Conservation (phyloP, 306 rosid species). For the Acmispon strigosus region DNA sequence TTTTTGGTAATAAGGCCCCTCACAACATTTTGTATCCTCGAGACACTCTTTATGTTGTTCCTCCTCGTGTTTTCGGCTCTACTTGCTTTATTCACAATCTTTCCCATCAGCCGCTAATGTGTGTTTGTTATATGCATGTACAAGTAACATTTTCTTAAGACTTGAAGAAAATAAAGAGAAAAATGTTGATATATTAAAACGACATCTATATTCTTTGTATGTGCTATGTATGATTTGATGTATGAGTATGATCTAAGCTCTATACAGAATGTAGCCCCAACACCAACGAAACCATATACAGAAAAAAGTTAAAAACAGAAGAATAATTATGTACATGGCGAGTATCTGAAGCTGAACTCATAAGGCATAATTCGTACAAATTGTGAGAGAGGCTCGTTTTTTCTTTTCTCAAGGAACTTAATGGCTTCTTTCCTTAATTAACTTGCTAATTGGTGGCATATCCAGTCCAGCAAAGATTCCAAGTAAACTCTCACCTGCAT, state of each 20-base stretch:
- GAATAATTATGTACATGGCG: constrained; percentile 44
- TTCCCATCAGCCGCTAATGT: too few species aligned
- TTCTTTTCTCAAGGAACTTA: constrained; percentile 50
- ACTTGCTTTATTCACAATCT: too few species aligned
- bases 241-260: constrained; percentile 2
- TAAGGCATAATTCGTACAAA: constrained; percentile 74
- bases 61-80: too few species aligned
- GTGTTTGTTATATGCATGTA: too few species aligned
- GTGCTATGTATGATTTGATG: not conserved
- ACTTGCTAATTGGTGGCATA: constrained; percentile 83
- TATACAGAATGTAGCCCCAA: constrained; percentile 38
- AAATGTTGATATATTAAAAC: too few species aligned
- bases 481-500: constrained; percentile 84
- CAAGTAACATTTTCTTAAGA: too few species aligned
- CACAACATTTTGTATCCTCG: too few species aligned
- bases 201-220: not conserved
- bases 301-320: not conserved
- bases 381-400: constrained; percentile 51
- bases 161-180: too few species aligned
- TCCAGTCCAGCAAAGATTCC: constrained; percentile 87
- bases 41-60: too few species aligned
- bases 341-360: constrained; percentile 84
- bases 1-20: too few species aligned
- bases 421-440: constrained; percentile 80
- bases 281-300: constrained; percentile 1